Conservation (phyloP, 2,329 filamentous ascomycete genomes). For the Aspergillus tanneri region DNA sequence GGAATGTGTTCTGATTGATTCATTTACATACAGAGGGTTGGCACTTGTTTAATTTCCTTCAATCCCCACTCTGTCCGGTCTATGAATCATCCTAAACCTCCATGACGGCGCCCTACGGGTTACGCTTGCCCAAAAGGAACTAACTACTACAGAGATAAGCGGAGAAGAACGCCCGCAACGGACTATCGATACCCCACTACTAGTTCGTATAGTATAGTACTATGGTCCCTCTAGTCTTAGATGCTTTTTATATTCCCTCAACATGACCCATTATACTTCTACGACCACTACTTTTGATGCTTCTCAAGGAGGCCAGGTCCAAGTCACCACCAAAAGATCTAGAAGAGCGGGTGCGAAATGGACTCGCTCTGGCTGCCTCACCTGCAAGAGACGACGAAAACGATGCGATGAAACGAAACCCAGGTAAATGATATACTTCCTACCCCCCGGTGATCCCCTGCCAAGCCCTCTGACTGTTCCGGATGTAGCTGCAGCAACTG, state of each 20-base stretch:
- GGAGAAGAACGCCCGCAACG: no score
- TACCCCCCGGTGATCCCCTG: neutral
- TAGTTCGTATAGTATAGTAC: no score
- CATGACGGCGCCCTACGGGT: no score
- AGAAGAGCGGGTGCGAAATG: slow-evolving; percentile 33
- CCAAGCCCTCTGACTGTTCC: slow-evolving; percentile 8
- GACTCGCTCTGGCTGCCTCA: slow-evolving; percentile 43
- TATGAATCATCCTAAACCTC: no score
- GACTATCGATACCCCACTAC: no score
- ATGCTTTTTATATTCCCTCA: no score
- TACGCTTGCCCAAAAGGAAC: no score
- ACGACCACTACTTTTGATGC: slow-evolving; percentile 1
- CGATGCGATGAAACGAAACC: slow-evolving; percentile 41
- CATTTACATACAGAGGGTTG: no score
- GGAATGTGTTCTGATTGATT: neutral
- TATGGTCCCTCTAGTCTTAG: no score
- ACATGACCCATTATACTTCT: neutral
- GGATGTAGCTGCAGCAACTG: slow-evolving; percentile 32
- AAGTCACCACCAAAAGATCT: slow-evolving; percentile 18
- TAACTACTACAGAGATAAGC: no score
- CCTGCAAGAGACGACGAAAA: slow-evolving; percentile 41
- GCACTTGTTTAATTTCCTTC: no score
- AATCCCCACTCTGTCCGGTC: no score
- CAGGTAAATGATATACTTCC: slow-evolving; percentile 22
- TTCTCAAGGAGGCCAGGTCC: neutral